Evolutionary conservation across 208 protist species (phyloP).

Genomic region (Leishmania tropica): DNA sequence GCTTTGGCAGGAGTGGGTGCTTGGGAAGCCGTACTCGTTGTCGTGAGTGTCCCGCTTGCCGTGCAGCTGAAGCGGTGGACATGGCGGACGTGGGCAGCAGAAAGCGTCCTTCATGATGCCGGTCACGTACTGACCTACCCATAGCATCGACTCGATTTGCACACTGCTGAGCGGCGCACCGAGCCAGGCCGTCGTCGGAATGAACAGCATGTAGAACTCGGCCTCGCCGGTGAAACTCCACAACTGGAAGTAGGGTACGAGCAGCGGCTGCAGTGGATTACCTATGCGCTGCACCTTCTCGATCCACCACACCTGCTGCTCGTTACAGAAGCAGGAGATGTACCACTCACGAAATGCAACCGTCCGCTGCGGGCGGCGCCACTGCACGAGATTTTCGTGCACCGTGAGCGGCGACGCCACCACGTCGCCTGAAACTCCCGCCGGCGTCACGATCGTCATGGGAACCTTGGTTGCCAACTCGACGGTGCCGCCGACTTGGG

Average conservation of each 20-base stretch:
- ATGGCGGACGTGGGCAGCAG: conserved; percentile 70
- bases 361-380: conserved; percentile 18
- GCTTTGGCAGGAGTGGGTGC: conserved; percentile 67
- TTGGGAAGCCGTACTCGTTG: conserved; percentile 79
- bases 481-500: neutral
- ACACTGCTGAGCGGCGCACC: conserved; percentile 35
- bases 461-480: neutral
- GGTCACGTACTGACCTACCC: conserved; percentile 67
- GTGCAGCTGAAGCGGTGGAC: conserved; percentile 60
- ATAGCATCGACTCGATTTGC: conserved; percentile 51
- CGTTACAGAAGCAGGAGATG: conserved; percentile 68
- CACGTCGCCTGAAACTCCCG: conserved; percentile 5
- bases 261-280: conserved; percentile 26
- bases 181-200: conserved; percentile 61
- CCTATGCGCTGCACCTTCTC: conserved; percentile 37
- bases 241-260: conserved; percentile 59
- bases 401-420: neutral
- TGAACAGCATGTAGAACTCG: conserved; percentile 68
- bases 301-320: conserved; percentile 48
- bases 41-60: conserved; percentile 48
- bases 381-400: conserved; percentile 32
- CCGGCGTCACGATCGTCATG: conserved; percentile 1
- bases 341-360: conserved; percentile 74
- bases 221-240: conserved; percentile 74
- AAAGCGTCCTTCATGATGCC: conserved; percentile 59